These are phyloP conservation scores for Wickerhamomyces sp. DNA, from an alignment of 1,139 yeast genomes.

Conservation along the genomic window DNA sequence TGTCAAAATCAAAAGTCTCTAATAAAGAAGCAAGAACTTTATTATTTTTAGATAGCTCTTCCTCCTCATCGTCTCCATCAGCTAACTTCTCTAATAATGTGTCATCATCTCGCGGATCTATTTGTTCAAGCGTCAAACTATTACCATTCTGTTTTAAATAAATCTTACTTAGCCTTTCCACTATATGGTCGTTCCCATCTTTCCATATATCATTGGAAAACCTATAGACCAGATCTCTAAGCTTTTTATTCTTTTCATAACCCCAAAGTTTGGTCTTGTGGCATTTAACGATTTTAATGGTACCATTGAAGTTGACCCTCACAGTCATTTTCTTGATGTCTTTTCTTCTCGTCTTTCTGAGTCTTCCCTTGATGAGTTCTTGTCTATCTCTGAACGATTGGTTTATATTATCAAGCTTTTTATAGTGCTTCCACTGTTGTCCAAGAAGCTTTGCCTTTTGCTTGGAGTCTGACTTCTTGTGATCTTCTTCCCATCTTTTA, in stretches of 20 bases:
- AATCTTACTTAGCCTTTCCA: slow-evolving; percentile 47
- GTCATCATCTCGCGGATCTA: slow-evolving; percentile 24
- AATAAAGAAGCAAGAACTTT: slow-evolving; percentile 51
- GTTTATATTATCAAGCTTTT: slow-evolving; percentile 37
- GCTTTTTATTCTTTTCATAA: slow-evolving; percentile 58
- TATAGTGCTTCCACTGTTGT: slow-evolving; percentile 35
- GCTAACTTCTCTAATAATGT: slow-evolving; percentile 7
- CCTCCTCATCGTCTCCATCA: slow-evolving; percentile 28
- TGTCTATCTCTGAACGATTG: slow-evolving; percentile 38
- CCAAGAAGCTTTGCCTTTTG: slow-evolving; percentile 27
- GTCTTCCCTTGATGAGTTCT: slow-evolving; percentile 59
- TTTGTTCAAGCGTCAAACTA: slow-evolving; percentile 16
- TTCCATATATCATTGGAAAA: slow-evolving; percentile 72
- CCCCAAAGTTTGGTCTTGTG: slow-evolving; percentile 89
- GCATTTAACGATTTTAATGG: slow-evolving; percentile 51
- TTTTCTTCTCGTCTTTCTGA: slow-evolving; percentile 50
- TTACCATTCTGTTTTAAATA: slow-evolving; percentile 20
- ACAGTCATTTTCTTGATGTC: slow-evolving; percentile 55
- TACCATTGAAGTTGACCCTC: slow-evolving; percentile 60
- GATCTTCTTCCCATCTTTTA: slow-evolving; percentile 41
- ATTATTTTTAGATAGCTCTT: slow-evolving; percentile 36
- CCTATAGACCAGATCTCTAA: slow-evolving; percentile 57
- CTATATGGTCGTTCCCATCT: slow-evolving; percentile 75
- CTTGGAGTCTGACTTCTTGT: slow-evolving; percentile 25
- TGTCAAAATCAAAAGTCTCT: slow-evolving; percentile 53